Evolutionary conservation across 1,139 yeast genomes (phyloP), one percentile per base, ranked within the genome.

Genomic region (Debaryomyces coudertii): DNA sequence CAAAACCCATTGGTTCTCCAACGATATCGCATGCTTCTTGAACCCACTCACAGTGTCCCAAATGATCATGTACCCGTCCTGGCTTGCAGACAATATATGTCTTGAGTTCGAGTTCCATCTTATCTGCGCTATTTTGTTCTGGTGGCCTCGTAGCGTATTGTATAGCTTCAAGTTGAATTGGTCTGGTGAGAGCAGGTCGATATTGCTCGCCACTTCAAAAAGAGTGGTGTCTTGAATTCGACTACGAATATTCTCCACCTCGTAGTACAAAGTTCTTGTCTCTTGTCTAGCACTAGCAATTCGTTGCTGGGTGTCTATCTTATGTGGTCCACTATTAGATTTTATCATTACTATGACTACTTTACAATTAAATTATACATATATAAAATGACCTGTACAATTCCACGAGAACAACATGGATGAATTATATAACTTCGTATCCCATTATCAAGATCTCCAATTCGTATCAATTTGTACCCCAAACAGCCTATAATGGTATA

Each of bases 21-120:
- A 65, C 5, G 80, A 76, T 14, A 90, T 80, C 1, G 90, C 90
- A 50, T 84, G 82, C 47, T 79, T 74, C 60, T 92, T 92, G 53
- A 79, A 71, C 2, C 93, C 93, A 0, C 89, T 80, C 2, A 78
- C 70, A 0, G 90, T 77, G 62, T 90, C 93, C 97, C 97, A 92
- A 25, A 90, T 65, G 40, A 92, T 74, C 73, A 90, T 75, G 58
- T 81, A 87, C 2, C 97, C 97, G 65, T 92, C 97, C 61, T 89
- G 96, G 28, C 95, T 84, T 0, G 90, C 90, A 37, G 90, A 82
- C 8, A 90, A 67, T 2, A 92, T 61, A 36, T 72, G 75, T 35
- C 69, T 65, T 12, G 88, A 80, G 56, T 87, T 85, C 0, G 70
- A 61, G 43, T 84, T 77, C 93, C 96, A 87, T 45, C 81, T 74